Base-by-base conservation (phyloP, 2,329 filamentous ascomycete species). In the Aspergillus vadensis region DNA sequence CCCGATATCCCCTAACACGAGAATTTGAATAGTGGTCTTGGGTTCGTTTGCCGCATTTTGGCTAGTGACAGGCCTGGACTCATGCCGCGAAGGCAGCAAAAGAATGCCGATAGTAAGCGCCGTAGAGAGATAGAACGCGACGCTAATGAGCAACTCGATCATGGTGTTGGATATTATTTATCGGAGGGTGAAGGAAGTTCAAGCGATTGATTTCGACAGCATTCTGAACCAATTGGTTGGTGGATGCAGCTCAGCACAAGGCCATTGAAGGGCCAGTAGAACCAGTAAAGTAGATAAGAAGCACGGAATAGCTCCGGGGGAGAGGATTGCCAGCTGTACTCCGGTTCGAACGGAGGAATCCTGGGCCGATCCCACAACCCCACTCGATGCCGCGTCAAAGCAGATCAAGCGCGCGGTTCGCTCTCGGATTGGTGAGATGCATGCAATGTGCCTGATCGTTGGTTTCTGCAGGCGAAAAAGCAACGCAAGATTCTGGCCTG, bases 1-100 rank as follows among this genome's bases (percentile, higher is more conserved):
- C 41, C 95, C 95, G 74, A 99, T 93, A 72, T 99, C 95, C 48
- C 95, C 95, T 27, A 99, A 85, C 17, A 99, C 95, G 15, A 99
- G 83, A 55, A 99, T 86, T 76, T 97, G 92, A 47, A 94, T 84
- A 0, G 82, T 84, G 38, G 80, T 77, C 60, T 82, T 72, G 15
- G 67, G 59, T 5, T 59, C 63, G n/a, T 60, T 43, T 17, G 58
- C 66, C 63, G 57, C 69, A 50, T 63, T 63, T 38, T 73, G 63
- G n/a, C 58, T 63, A 14, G 70, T 56, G 14, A 67, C 66, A 10
- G 69, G 66, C 62, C 75, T 77, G 12, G 77, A 74, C 38, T 75
- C 74, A 74, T 85, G 86, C 65, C 80, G 79, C 21, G 80, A 80
- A 1, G 85, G 85, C 14, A 86, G 72, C 7, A 81, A 78, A 55